phyloP scores from a whole-genome alignment of 129 eudicot species.

The Flaveria ramosissima region DNA sequence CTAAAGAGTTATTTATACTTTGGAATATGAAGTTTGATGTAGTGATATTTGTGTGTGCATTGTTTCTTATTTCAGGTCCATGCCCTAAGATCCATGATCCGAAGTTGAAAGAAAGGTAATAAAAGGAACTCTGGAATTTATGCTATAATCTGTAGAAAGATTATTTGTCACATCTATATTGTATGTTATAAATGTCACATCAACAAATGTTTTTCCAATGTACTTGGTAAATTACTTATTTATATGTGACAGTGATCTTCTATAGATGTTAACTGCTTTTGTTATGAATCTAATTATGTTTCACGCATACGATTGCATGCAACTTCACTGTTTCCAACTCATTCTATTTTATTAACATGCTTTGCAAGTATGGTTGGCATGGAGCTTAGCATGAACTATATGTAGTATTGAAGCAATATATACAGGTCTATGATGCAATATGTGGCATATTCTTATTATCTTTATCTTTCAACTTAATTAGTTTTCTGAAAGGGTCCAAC shows the following conservation, averaged over 20 bases:
- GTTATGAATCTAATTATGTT: neutral
- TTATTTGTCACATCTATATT: neutral
- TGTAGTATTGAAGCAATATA: neutral
- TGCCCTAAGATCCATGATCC: slow-evolving; percentile 91
- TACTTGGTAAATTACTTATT: neutral
- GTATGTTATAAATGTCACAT: no score
- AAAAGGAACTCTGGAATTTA: neutral
- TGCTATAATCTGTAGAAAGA: neutral
- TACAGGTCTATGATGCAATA: no score
- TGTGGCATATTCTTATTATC: neutral
- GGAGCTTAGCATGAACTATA: neutral
- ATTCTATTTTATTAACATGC: neutral
- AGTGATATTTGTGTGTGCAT: slow-evolving; percentile 19
- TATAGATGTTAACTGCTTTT: neutral
- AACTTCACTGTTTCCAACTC: neutral
- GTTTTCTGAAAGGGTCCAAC: neutral
- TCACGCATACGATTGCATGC: slow-evolving; percentile 1
- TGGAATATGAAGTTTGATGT: neutral
- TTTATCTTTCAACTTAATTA: neutral
- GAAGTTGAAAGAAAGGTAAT: slow-evolving; percentile 94
- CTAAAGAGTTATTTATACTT: no score
- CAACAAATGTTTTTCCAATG: no score
- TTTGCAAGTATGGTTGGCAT: slow-evolving; percentile 27
- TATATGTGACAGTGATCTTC: slow-evolving; percentile 14
- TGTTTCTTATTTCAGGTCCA: slow-evolving; percentile 47